Evolutionary conservation across 1,139 yeast species (phyloP).

Genomic region (Yamadazyma triangularis): DNA sequence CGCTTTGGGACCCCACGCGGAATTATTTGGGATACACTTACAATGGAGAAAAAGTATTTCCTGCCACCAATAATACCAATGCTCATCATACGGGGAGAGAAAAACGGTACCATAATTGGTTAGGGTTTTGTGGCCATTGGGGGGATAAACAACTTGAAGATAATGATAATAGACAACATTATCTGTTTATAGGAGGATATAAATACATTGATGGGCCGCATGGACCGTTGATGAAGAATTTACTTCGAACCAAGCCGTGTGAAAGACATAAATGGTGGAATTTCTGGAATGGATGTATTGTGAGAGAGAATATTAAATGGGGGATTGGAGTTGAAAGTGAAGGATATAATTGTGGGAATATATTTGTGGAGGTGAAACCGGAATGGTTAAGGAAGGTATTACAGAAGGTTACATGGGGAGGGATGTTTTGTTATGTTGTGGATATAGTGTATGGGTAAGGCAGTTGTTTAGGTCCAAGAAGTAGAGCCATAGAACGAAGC

Average conservation of each 20-base stretch:
- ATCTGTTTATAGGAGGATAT: conserved; percentile 83
- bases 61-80: conserved; percentile 39
- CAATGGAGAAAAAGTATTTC: conserved; percentile 50
- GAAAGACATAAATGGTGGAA: conserved; percentile 88
- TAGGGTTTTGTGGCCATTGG: conserved; percentile 80
- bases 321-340: conserved; percentile 90
- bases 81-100: conserved; percentile 54
- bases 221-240: conserved; percentile 81
- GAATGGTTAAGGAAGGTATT: conserved; percentile 40
- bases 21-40: conserved; percentile 79
- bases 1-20: conserved; percentile 87
- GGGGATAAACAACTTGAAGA: conserved; percentile 73
- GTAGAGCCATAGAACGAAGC: no score
- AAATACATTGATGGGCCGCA: conserved; percentile 86
- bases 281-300: conserved; percentile 71
- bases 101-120: conserved; percentile 68
- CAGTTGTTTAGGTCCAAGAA: no score
- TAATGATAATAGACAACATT: conserved; percentile 71
- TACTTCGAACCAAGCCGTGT: conserved; percentile 66
- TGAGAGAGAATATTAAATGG: conserved; percentile 67
- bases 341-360: conserved; percentile 62
- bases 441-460: conserved; percentile 56
- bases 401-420: conserved; percentile 65
- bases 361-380: conserved; percentile 52
- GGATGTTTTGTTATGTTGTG: conserved; percentile 58